Percentiles rank a stretch among this genome's conserved stretches.
Evolutionary conservation across 1,284 basidiomycete species (phyloP).

Genomic region (Ganoderma sp.): DNA sequence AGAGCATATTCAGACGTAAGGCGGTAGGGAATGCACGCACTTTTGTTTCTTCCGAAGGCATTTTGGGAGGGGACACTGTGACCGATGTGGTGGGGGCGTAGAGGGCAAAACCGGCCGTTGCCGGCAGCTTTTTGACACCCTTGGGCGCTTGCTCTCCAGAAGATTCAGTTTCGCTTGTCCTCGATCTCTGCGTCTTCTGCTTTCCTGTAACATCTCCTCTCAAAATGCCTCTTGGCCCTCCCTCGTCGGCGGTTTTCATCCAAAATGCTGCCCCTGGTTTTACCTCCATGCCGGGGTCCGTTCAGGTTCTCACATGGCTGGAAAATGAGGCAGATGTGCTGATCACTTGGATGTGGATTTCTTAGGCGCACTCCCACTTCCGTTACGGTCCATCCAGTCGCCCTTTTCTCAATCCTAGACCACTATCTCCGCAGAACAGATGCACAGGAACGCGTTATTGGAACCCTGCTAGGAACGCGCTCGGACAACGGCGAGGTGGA

Average conservation of each 20-base stretch:
- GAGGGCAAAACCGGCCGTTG: slow-evolving; percentile 38
- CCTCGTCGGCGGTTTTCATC: slow-evolving; percentile 72
- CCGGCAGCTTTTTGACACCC: slow-evolving; percentile 43
- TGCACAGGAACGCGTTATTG: slow-evolving; percentile 90
- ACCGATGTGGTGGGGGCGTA: slow-evolving; percentile 37
- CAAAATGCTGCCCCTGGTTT: slow-evolving; percentile 50
- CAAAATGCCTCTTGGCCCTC: slow-evolving; percentile 70
- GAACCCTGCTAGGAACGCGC: slow-evolving; percentile 91
- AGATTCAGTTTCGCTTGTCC: slow-evolving; percentile 22
- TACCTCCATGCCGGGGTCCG: slow-evolving; percentile 44
- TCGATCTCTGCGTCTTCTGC: slow-evolving; percentile 15
- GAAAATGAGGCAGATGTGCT: background rate
- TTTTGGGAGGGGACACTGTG: slow-evolving; percentile 45
- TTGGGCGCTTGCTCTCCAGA: slow-evolving; percentile 31
- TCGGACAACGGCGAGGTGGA: slow-evolving; percentile 64
- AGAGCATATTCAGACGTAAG: slow-evolving; percentile 3
- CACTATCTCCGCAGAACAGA: slow-evolving; percentile 92
- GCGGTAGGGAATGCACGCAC: slow-evolving; percentile 43
- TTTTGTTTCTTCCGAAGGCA: slow-evolving; percentile 88
- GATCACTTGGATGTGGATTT: slow-evolving; percentile 21
- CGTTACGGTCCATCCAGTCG: slow-evolving; percentile 89
- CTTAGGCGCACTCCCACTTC: slow-evolving; percentile 71
- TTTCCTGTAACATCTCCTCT: slow-evolving; percentile 19
- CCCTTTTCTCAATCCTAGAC: slow-evolving; percentile 95
- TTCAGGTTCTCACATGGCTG: background rate